Base-by-base conservation (phyloP, 495 filamentous ascomycete genomes). In the Hypomontagnella monticulosa region DNA sequence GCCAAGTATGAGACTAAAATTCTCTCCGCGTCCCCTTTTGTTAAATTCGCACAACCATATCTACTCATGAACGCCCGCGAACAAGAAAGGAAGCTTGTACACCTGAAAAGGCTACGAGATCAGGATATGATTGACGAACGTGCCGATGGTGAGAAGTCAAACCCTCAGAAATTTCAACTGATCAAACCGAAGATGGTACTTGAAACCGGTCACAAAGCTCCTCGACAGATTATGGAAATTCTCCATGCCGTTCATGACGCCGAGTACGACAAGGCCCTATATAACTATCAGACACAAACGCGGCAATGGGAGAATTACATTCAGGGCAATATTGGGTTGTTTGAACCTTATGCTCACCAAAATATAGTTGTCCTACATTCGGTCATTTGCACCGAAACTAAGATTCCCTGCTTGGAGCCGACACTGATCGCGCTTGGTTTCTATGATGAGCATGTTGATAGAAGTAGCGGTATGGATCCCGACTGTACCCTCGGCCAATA, bases 121-220 rank as follows among this genome's bases (percentile, higher is more conserved):
- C 89, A 93, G 69, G 89, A 95, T 67, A 80, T 84, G 0, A 75
- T 83, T 49, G 83, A 84, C 44, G 83, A 86, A 40, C 75, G 83
- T 10, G 78, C 67, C 3, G 76, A 80, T 37, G 82, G 83, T 20
- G 89, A 92, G 57, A 88, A 90, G 55, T 58, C 73, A 2, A 85
- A 84, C 49, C 79, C 81, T 5, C 85, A 91, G 58, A 88, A 88
- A 38, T 99, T 99, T 61, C 84, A 91, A 62, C 83, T 99, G 6
- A 93, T 99, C 61, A 90, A 90, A 62, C 95, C 95, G 0, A 91
- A 97, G 68, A 97, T 97, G 92, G 91, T 98, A 4, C 91, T 93
- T 67, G 84, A 89, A 43, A 86, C 89, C 27, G 87, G 91, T 9
- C 86, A 89, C 51, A 87, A 87, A 63, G 89, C 91, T 3, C 89